Evolutionary conservation across 2,329 filamentous ascomycete genomes (phyloP).

Genomic region (Paraphaeosphaeria sporulosa): DNA sequence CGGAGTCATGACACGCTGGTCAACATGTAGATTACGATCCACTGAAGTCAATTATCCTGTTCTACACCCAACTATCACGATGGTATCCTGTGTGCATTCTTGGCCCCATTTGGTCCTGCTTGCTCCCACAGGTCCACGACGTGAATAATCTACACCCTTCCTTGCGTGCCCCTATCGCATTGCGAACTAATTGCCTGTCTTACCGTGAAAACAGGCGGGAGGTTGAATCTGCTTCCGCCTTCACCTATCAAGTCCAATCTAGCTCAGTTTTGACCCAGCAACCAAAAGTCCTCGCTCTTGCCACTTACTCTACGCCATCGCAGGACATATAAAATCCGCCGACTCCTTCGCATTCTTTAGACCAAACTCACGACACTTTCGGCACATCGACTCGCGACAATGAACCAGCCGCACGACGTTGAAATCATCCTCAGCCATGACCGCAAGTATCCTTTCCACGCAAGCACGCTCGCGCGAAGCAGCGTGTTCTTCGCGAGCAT

Average conservation of each 20-base stretch:
- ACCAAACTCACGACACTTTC: background rate
- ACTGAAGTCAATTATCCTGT: background rate
- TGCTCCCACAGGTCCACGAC: background rate
- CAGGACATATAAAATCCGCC: background rate
- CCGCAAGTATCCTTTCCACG: conserved; percentile 44
- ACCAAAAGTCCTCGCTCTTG: background rate
- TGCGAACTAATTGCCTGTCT: background rate
- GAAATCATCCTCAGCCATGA: conserved; percentile 40
- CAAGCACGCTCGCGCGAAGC: conserved; percentile 43
- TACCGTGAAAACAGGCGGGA: background rate
- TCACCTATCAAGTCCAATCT: background rate
- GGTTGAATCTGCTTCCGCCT: background rate
- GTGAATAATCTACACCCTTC: background rate
- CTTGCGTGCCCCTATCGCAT: background rate
- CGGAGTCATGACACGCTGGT: background rate
- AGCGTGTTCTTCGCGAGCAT: conserved; percentile 39
- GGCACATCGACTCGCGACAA: conserved; percentile 15
- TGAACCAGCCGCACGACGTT: conserved; percentile 47
- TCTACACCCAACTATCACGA: background rate
- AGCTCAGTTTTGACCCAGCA: background rate
- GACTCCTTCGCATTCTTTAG: background rate
- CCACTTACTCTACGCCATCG: background rate
- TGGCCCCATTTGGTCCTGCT: background rate
- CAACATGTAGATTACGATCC: background rate
- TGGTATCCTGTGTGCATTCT: background rate